Percentiles rank a stretch among this genome's conserved stretches.
phyloP scores from a whole-genome alignment of 2,329 filamentous ascomycete genomes.

The Diaporthe amygdali region DNA sequence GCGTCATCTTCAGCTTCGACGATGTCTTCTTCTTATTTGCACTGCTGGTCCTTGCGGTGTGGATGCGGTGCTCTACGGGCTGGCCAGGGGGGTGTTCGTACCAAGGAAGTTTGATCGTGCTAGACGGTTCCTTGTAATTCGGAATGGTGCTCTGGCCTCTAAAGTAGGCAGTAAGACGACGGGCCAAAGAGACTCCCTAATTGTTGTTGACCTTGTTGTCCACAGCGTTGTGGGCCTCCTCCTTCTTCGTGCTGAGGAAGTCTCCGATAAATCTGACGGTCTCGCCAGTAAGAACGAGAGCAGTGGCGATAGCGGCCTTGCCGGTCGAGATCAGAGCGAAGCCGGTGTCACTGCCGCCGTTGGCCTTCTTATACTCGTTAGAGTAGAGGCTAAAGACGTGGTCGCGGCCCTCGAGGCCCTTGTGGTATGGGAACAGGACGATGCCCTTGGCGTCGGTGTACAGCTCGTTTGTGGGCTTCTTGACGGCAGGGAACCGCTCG shows the following conservation, averaged over 20 bases:
- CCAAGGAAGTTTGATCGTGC: not conserved
- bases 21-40: not conserved
- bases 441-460: slow-evolving; percentile 67
- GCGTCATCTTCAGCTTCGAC: not conserved
- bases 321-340: slow-evolving; percentile 69
- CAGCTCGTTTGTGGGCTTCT: slow-evolving; percentile 76
- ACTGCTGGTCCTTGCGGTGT: not conserved
- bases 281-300: slow-evolving; percentile 25
- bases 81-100: not conserved
- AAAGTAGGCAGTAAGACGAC: not conserved
- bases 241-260: slow-evolving; percentile 23
- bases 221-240: slow-evolving; percentile 20
- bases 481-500: slow-evolving; percentile 72
- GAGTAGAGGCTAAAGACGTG: slow-evolving; percentile 64
- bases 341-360: slow-evolving; percentile 55
- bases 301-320: slow-evolving; percentile 56
- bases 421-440: slow-evolving; percentile 66
- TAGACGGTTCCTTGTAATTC: not conserved
- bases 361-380: slow-evolving; percentile 66
- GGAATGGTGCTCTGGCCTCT: no score
- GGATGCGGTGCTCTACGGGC: not conserved
- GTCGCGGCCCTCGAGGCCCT: slow-evolving; percentile 65
- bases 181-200: not conserved
- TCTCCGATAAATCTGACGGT: slow-evolving; percentile 22
- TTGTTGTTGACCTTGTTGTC: slow-evolving; percentile 27